Conservation (phyloP, 2,329 filamentous ascomycete species). For the Scedosporium minutisporum region DNA sequence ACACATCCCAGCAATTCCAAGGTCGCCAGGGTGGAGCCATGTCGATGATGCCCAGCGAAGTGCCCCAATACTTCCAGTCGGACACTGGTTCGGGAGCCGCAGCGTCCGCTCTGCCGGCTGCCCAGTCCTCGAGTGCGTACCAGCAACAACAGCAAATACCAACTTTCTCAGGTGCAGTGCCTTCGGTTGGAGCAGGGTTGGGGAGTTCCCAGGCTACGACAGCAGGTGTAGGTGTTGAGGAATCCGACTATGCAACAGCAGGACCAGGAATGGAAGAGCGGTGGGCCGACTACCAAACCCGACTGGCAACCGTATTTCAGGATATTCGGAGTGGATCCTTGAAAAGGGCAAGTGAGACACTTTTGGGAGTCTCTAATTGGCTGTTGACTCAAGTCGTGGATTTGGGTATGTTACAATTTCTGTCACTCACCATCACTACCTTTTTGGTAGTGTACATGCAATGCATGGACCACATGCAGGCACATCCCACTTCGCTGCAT, state of each 20-base stretch:
- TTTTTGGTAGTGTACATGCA: not conserved
- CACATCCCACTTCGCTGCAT: not conserved
- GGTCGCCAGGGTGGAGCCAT: conserved; percentile 67
- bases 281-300: conserved; percentile 55
- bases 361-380: conserved; percentile 45
- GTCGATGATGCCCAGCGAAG: conserved; percentile 59
- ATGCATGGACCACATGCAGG: not conserved
- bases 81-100: conserved; percentile 39
- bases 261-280: conserved; percentile 54
- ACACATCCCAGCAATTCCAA: conserved; percentile 69
- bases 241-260: conserved; percentile 45
- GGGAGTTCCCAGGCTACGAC: conserved; percentile 16
- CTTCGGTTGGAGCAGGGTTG: conserved; percentile 29
- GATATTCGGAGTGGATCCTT: conserved; percentile 49
- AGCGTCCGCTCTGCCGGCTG: conserved; percentile 40
- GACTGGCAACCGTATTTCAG: conserved; percentile 60
- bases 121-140: conserved; percentile 42
- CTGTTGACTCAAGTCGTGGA: conserved; percentile 44
- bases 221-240: conserved; percentile 39
- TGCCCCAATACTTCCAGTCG: conserved; percentile 57
- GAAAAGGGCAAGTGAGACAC: conserved; percentile 39
- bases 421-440: not conserved
- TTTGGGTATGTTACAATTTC: conserved; percentile 34
- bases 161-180: conserved; percentile 36
- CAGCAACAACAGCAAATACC: conserved; percentile 49